These are phyloP conservation scores for Fonsecaea multimorphosa DNA, from an alignment of 2,329 filamentous ascomycete species.

Conservation along the genomic window DNA sequence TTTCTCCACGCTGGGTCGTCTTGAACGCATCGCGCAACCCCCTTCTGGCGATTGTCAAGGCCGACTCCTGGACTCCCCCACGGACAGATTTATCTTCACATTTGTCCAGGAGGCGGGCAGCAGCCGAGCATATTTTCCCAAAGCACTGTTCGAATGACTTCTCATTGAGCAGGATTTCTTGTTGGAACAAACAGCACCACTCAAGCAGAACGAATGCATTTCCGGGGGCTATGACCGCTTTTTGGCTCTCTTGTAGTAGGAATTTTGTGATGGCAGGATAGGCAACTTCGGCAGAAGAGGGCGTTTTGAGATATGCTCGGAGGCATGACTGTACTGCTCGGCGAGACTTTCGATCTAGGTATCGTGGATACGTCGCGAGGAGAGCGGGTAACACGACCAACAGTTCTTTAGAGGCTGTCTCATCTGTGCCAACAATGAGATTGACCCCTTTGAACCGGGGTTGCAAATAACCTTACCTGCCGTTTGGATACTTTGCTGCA, in stretches of 20 bases:
- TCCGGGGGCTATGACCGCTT: slow-evolving; percentile 74
- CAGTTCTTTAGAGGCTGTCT: slow-evolving; percentile 7
- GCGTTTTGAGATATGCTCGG: slow-evolving; percentile 66
- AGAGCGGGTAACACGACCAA: slow-evolving; percentile 51
- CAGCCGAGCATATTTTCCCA: slow-evolving; percentile 68
- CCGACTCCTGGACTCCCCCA: slow-evolving; percentile 71
- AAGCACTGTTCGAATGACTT: slow-evolving; percentile 62
- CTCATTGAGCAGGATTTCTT: slow-evolving; percentile 67
- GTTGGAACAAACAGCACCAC: slow-evolving; percentile 83
- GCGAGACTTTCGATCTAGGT: slow-evolving; percentile 83
- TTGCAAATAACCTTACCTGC: slow-evolving; percentile 18
- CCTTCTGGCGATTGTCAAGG: slow-evolving; percentile 77
- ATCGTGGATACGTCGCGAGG: slow-evolving; percentile 86
- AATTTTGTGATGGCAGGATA: slow-evolving; percentile 61
- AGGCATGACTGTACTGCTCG: slow-evolving; percentile 83
- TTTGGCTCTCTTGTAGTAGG: slow-evolving; percentile 74
- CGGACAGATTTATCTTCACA: slow-evolving; percentile 72
- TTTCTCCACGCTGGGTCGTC: slow-evolving; percentile 62
- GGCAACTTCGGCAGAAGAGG: slow-evolving; percentile 52
- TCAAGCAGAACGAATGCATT: slow-evolving; percentile 89
- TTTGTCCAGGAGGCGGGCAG: slow-evolving; percentile 77
- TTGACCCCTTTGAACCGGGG: neutral
- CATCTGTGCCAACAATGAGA: slow-evolving; percentile 25
- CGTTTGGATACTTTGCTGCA: slow-evolving; percentile 33
- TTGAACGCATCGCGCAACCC: slow-evolving; percentile 77